Evolutionary conservation across 495 filamentous ascomycete genomes (phyloP).

Genomic region (Penicillium alfredii): DNA sequence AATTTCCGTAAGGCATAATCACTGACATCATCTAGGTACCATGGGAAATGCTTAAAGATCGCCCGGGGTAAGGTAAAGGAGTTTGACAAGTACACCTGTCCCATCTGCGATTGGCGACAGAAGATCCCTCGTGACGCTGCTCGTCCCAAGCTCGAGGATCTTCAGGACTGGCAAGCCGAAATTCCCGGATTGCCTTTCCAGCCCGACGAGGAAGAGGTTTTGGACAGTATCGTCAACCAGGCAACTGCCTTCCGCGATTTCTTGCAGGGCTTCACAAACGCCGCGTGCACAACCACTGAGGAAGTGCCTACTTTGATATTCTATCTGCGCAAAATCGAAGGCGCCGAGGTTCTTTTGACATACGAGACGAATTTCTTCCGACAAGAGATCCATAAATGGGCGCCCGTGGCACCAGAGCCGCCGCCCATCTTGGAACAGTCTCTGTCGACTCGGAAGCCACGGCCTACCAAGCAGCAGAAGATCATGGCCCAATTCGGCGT

Average conservation of each 20-base stretch:
- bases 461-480: slow-evolving; percentile 96
- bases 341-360: slow-evolving; percentile 87
- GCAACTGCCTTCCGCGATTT: slow-evolving; percentile 80
- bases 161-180: slow-evolving; percentile 82
- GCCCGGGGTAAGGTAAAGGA: slow-evolving; percentile 96
- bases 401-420: slow-evolving; percentile 75
- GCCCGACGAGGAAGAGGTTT: slow-evolving; percentile 84
- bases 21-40: slow-evolving; percentile 59
- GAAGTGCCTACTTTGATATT: slow-evolving; percentile 91
- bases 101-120: slow-evolving; percentile 94
- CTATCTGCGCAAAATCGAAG: slow-evolving; percentile 96
- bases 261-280: slow-evolving; percentile 73
- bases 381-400: slow-evolving; percentile 94
- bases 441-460: slow-evolving; percentile 91
- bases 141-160: slow-evolving; percentile 89
- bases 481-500: slow-evolving; percentile 83
- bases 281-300: slow-evolving; percentile 69
- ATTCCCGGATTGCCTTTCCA: slow-evolving; percentile 83
- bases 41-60: slow-evolving; percentile 97
- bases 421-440: slow-evolving; percentile 81
- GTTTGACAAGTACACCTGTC: slow-evolving; percentile 96
- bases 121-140: slow-evolving; percentile 98
- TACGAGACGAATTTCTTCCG: slow-evolving; percentile 97
- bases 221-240: slow-evolving; percentile 77
- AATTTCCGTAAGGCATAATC: neutral